A percentile compares a stretch with the other conserved stretches of the same genome.
These are phyloP conservation scores for Cunninghamia lanceolata DNA, from an alignment of 75 land plant species.

Conservation along the genomic window DNA sequence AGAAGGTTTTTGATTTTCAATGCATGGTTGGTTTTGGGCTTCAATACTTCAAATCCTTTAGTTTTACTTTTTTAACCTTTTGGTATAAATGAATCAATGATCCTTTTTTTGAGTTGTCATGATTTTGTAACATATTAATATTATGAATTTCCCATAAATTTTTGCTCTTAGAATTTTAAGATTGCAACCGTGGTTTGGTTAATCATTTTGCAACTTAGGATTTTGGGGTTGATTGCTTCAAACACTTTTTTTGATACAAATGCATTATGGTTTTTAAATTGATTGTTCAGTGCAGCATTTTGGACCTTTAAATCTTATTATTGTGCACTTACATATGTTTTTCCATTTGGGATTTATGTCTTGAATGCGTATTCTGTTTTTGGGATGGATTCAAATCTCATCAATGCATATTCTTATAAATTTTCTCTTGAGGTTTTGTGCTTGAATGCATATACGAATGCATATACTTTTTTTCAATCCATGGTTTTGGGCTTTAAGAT, in stretches of 20 bases:
- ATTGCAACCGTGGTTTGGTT: background rate
- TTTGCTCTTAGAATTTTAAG: background rate
- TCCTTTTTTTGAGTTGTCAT: background rate
- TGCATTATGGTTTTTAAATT: background rate
- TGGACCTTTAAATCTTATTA: background rate
- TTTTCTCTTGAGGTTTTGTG: background rate
- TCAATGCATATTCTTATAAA: background rate
- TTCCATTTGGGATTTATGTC: background rate
- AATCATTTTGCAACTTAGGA: background rate
- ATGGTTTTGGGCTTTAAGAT: background rate
- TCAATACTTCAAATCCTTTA: background rate
- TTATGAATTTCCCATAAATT: background rate
- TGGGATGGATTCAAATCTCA: background rate
- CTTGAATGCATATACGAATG: background rate
- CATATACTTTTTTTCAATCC: background rate
- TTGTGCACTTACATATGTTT: background rate
- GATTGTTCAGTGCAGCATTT: background rate
- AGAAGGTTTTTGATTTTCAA: background rate
- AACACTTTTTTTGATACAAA: background rate
- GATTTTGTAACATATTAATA: background rate
- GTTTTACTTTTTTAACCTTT: background rate
- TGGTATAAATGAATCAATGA: background rate
- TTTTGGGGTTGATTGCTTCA: background rate
- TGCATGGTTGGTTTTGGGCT: background rate
- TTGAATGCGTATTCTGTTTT: background rate